Base-by-base conservation (phyloP, 129 eudicot genomes). In the Flaveria bidentis region DNA sequence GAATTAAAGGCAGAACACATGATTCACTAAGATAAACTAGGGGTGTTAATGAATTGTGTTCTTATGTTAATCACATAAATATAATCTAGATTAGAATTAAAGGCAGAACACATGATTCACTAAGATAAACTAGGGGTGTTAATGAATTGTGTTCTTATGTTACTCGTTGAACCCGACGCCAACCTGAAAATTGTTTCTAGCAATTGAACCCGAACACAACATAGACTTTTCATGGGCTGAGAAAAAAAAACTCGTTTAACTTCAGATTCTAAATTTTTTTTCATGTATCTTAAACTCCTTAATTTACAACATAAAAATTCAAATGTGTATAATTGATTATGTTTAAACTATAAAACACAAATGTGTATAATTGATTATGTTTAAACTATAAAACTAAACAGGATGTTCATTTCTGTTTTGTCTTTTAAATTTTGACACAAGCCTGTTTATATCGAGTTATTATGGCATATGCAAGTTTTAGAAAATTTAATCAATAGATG, bases 1-100 rank as follows among this genome's bases (percentile, higher is more conserved):
- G n/a, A n/a, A n/a, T n/a, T n/a, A n/a, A n/a, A n/a, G n/a, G n/a
- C n/a, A n/a, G n/a, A n/a, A n/a, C n/a, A n/a, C n/a, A n/a, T n/a
- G n/a, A n/a, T n/a, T n/a, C n/a, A n/a, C n/a, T n/a, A n/a, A n/a
- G n/a, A n/a, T n/a, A n/a, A n/a, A n/a, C n/a, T n/a, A n/a, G n/a
- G n/a, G n/a, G n/a, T n/a, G n/a, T n/a, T n/a, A n/a, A n/a, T n/a
- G n/a, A n/a, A n/a, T n/a, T n/a, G n/a, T n/a, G n/a, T n/a, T n/a
- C n/a, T n/a, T n/a, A n/a, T n/a, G n/a, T n/a, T 94, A 80, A 26
- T 50, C 20, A 76, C 46, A 78, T 28, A 36, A 67, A 71, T 25
- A n/a, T 25, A 47, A 72, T 58, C 6, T 17, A 68, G 2, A 41
- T 78, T 42, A 45, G 66, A 67, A 45, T 14, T 7, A 28, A 22